phyloP scores from a whole-genome alignment of 768 basidiomycete genomes.

The Myochromella boudieri region DNA sequence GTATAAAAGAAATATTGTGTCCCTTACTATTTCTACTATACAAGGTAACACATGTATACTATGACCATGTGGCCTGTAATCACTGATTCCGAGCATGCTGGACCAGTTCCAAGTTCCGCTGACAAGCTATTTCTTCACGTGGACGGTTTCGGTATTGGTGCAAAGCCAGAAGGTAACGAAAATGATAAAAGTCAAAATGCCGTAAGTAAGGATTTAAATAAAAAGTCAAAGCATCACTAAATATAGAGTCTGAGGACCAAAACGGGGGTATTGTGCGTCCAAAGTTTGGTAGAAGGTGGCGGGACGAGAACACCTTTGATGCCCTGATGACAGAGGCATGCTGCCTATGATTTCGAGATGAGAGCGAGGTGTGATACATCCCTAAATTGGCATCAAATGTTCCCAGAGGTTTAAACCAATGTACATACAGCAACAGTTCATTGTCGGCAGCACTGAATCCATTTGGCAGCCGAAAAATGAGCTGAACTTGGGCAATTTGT shows the following conservation, averaged over 20 bases:
- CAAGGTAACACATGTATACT: neutral
- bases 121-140: neutral
- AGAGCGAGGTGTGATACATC: constrained; percentile 20
- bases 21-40: neutral
- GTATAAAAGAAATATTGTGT: no score
- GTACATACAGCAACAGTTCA: constrained; percentile 23
- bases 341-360: constrained; percentile 9
- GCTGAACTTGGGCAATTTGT: no score
- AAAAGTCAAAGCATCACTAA: constrained; percentile 20
- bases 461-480: constrained; percentile 24
- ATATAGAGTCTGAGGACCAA: constrained; percentile 18
- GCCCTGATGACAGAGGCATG: constrained; percentile 22
- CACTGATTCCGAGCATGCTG: no score
- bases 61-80: no score
- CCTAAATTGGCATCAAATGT: constrained; percentile 8
- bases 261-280: constrained; percentile 3
- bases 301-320: constrained; percentile 23
- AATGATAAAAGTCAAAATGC: constrained; percentile 24
- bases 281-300: constrained; percentile 28
- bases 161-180: constrained; percentile 17
- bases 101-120: neutral
- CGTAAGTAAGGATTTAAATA: constrained; percentile 31
- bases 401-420: no score
- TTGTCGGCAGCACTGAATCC: constrained; percentile 5
- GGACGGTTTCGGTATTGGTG: neutral